These are phyloP conservation scores for Aspergillus felis DNA, from an alignment of 2,329 filamentous ascomycete species.

Conservation along the genomic window DNA sequence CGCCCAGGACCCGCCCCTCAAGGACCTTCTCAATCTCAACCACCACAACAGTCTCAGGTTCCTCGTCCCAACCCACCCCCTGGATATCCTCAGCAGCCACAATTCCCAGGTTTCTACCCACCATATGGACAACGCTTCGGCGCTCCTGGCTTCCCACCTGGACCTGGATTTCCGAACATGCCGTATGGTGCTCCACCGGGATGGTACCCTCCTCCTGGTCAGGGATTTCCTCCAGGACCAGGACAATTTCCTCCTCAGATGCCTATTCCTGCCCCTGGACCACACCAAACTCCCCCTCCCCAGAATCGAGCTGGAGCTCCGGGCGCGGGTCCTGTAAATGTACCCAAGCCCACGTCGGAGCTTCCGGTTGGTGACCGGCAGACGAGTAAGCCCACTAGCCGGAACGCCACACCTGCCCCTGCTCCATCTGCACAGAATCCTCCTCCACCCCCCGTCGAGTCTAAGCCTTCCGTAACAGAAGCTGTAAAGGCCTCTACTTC, in stretches of 20 bases:
- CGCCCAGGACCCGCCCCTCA: constrained; percentile 39
- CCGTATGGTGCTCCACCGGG: constrained; percentile 71
- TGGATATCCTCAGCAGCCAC: constrained; percentile 40
- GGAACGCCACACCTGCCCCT: constrained; percentile 32
- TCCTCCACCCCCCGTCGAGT: constrained; percentile 36
- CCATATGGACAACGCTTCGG: constrained; percentile 46
- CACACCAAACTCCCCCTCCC: constrained; percentile 34
- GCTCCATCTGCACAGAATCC: constrained; percentile 25
- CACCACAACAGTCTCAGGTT: constrained; percentile 45
- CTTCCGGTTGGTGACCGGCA: constrained; percentile 39
- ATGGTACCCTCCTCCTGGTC: constrained; percentile 73
- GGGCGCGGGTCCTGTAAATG: constrained; percentile 21
- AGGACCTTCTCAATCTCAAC: constrained; percentile 41
- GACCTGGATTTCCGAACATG: constrained; percentile 68
- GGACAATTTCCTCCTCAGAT: constrained; percentile 61
- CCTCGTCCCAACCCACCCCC: constrained; percentile 31
- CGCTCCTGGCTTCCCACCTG: constrained; percentile 50
- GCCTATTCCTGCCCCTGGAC: constrained; percentile 55
- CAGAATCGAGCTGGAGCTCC: constrained; percentile 34
- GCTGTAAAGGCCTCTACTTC: constrained; percentile 28
- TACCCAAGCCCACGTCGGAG: constrained; percentile 40
- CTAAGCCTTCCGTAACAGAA: constrained; percentile 37
- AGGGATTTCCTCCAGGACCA: constrained; percentile 66
- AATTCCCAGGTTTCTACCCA: constrained; percentile 43
- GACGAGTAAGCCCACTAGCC: constrained; percentile 32